Evolutionary conservation across 108 stramenopile genomes (phyloP).

Genomic region (Heterococcus sp.): DNA sequence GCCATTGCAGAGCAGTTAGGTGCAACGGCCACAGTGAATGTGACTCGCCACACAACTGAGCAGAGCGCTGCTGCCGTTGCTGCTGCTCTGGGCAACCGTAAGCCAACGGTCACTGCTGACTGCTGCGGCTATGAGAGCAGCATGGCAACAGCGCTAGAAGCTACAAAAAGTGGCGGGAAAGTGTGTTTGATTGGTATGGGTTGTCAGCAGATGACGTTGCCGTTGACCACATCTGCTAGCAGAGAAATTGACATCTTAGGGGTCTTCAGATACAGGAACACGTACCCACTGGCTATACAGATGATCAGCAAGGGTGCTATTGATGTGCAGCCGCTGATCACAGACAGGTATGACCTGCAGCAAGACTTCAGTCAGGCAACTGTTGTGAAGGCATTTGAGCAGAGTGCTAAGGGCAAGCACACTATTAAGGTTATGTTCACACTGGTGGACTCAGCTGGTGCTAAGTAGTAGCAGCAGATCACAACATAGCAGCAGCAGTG

Average conservation of each 20-base stretch:
- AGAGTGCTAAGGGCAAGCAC: slow-evolving; percentile 38
- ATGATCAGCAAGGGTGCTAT: slow-evolving; percentile 36
- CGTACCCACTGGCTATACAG: slow-evolving; percentile 42
- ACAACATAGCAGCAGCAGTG: no score
- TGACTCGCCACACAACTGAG: slow-evolving; percentile 6
- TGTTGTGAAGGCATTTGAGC: slow-evolving; percentile 44
- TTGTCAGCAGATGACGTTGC: slow-evolving; percentile 22
- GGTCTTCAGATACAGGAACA: slow-evolving; percentile 49
- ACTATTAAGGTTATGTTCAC: slow-evolving; percentile 39
- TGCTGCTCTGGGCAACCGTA: slow-evolving; percentile 3
- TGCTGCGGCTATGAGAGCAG: slow-evolving; percentile 51
- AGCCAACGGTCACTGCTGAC: slow-evolving; percentile 42
- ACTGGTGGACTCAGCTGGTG: background rate
- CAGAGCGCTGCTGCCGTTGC: slow-evolving; percentile 5
- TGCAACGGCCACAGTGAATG: slow-evolving; percentile 12
- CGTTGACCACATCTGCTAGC: slow-evolving; percentile 27
- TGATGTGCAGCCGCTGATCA: slow-evolving; percentile 49
- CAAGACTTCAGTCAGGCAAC: slow-evolving; percentile 16
- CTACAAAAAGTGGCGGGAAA: slow-evolving; percentile 36
- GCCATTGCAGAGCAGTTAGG: slow-evolving; percentile 25
- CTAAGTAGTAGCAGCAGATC: no score
- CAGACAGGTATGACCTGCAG: slow-evolving; percentile 38
- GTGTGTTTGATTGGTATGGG: slow-evolving; percentile 53
- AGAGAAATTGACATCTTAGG: slow-evolving; percentile 50
- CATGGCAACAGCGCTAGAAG: slow-evolving; percentile 43